phyloP scores from a whole-genome alignment of 2,329 filamentous ascomycete genomes.

The Colletotrichum theobromicola region DNA sequence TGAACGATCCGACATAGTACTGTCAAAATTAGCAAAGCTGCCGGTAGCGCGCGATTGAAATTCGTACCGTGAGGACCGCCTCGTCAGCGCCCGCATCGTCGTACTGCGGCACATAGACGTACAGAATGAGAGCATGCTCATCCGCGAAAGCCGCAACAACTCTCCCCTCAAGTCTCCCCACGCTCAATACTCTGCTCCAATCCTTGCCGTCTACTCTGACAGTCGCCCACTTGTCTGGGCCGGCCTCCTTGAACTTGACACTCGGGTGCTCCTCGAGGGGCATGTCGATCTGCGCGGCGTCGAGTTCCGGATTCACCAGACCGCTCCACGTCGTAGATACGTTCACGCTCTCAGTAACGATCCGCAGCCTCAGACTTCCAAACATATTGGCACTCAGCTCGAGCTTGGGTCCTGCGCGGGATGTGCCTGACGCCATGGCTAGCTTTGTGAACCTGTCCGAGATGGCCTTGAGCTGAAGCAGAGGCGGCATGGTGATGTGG shows the following conservation, averaged over 20 bases:
- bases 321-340: conserved; percentile 88
- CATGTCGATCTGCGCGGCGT: conserved; percentile 75
- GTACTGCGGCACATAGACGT: conserved; percentile 78
- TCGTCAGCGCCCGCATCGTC: conserved; percentile 71
- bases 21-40: conserved; percentile 14
- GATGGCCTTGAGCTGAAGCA: conserved; percentile 90
- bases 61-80: conserved; percentile 75
- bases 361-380: conserved; percentile 79
- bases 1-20: conserved; percentile 46
- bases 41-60: background rate
- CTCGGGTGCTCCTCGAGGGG: conserved; percentile 82
- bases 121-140: conserved; percentile 80
- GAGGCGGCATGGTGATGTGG: conserved; percentile 86
- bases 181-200: conserved; percentile 93
- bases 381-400: conserved; percentile 95
- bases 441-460: conserved; percentile 95
- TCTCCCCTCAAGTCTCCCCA: conserved; percentile 84
- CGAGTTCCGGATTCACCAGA: conserved; percentile 85
- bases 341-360: conserved; percentile 82
- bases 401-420: conserved; percentile 62
- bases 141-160: conserved; percentile 92
- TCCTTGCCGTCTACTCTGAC: conserved; percentile 93
- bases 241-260: conserved; percentile 76
- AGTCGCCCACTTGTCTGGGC: conserved; percentile 84
- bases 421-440: conserved; percentile 55